phyloP scores from a whole-genome alignment of 2,329 filamentous ascomycete genomes.

The Penicillium crustosum region DNA sequence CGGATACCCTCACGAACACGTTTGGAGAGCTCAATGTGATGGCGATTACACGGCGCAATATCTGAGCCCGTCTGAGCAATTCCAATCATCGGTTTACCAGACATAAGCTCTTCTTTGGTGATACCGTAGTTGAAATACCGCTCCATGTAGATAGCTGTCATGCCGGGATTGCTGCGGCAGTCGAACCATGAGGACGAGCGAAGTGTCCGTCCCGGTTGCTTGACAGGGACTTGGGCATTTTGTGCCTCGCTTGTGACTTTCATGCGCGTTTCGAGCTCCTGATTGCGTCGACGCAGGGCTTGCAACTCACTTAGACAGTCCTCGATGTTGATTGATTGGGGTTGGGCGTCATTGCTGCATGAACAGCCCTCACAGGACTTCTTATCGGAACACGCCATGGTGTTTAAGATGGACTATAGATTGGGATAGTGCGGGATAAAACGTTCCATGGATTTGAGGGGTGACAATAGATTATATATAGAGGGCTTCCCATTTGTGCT shows the following conservation, averaged over 20 bases:
- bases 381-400: slow-evolving; percentile 18
- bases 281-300: slow-evolving; percentile 39
- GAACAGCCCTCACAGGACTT: slow-evolving; percentile 38
- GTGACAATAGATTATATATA: slow-evolving; percentile 9
- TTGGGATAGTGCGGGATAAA: neutral
- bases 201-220: slow-evolving; percentile 32
- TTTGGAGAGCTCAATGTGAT: slow-evolving; percentile 52
- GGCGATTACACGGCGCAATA: slow-evolving; percentile 52
- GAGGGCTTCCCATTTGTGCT: slow-evolving; percentile 10
- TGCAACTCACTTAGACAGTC: slow-evolving; percentile 44
- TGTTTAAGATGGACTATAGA: neutral
- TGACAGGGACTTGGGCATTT: slow-evolving; percentile 32
- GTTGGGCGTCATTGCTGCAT: slow-evolving; percentile 25
- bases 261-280: slow-evolving; percentile 33
- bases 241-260: slow-evolving; percentile 18
- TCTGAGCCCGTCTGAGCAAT: slow-evolving; percentile 56
- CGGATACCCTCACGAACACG: slow-evolving; percentile 53
- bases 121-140: slow-evolving; percentile 54
- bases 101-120: slow-evolving; percentile 51
- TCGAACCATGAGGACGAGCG: slow-evolving; percentile 50
- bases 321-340: slow-evolving; percentile 37
- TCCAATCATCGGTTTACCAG: slow-evolving; percentile 53
- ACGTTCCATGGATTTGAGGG: slow-evolving; percentile 10
- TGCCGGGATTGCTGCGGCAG: slow-evolving; percentile 43
- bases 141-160: slow-evolving; percentile 52